Evolutionary conservation across 192 early-diverging fungal genomes (phyloP), one percentile per base, ranked within the genome.

Genomic region (Gonapodya prolifera): DNA sequence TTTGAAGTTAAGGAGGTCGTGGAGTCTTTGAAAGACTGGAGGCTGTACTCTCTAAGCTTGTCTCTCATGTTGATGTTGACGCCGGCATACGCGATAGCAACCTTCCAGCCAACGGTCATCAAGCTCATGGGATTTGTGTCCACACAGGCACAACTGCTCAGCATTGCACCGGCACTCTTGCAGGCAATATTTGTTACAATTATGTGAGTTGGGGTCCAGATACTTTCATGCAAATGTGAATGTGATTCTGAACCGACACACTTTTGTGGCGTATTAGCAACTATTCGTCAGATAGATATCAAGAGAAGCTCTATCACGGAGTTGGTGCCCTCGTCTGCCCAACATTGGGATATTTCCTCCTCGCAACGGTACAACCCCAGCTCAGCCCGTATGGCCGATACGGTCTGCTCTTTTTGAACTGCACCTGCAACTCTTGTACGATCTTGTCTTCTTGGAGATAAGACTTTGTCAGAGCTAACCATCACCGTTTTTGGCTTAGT

Each of bases 291-390:
- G 45, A 61, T 23, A 8, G 45, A 8, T 16, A 16, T 8, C 45
- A 83, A n/a, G 84, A 85, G 34, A 81, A 83, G 31, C 83, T 79
- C 0, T 70, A 71, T 31, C 83, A 84, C 70, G 75, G 85, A 31
- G 80, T 84, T 33, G 74, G 76, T 1, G 69, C 84, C 2, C 75
- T 79, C 8, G 33, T 78, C 28, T 28, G 79, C 13, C 80, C 80
- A n/a, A 33, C 79, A 30, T n/a, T n/a, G n/a, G n/a, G n/a, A n/a
- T 88, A 87, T 13, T 35, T 89, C 1, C 80, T 92, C 8, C 45
- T 30, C 8, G 71, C 71, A 2, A 30, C 8, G 2, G 71, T 73
- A 16, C 45, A 61, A 61, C 45, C 45, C 8, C 45, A 61, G 45
- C 45, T 61, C 71, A 32, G 28, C 31, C 71, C 71, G 71, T 30